Base-by-base conservation (phyloP, 192 early-diverging fungal genomes). In the Backusella macrospora region DNA sequence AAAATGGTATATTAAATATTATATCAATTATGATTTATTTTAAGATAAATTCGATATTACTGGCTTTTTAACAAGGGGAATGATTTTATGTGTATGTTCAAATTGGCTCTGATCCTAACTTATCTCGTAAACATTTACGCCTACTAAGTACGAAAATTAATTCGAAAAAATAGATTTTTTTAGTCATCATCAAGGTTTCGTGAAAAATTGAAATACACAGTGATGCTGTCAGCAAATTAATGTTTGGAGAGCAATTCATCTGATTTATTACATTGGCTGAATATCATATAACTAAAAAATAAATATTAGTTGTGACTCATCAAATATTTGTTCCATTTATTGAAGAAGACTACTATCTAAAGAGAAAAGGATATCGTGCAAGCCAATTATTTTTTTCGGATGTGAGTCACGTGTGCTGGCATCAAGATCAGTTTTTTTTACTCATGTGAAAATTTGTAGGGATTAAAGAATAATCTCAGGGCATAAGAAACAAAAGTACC, bases 361-460 rank as follows among this genome's bases (percentile, higher is more conserved):
- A 59, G 21, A 23, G 21, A 23, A 59, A 59, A 59, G 26, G 21
- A 59, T 8, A 21, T 59, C 3, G 23, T 59, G 52, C 52, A 59
- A 59, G 23, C 52, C 52, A 59, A 59, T 59, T 59, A 23, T 26
- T 59, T 21, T 59, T 59, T 37, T 37, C 37, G 29, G 29, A 66
- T 21, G 40, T 66, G 65, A 66, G 65, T 66, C 65, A 66, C 65
- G 65, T 66, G 65, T 42, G 65, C 65, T 66, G 65, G 43, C 65
- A 66, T 66, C 65, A 21, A 59, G 52, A 59, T 59, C 52, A 59
- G 18, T 59, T 59, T 59, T 65, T 29, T 65, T 65, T 26, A 45
- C 45, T 47, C 67, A 68, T 68, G 67, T 68, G 67, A 68, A 68
- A 47, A 43, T 43, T 68, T 68, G 67, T 40, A 66, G 65, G 40